These are phyloP conservation scores for Coemansia sp. DNA, from an alignment of 192 early-diverging fungal species.

Conservation along the genomic window DNA sequence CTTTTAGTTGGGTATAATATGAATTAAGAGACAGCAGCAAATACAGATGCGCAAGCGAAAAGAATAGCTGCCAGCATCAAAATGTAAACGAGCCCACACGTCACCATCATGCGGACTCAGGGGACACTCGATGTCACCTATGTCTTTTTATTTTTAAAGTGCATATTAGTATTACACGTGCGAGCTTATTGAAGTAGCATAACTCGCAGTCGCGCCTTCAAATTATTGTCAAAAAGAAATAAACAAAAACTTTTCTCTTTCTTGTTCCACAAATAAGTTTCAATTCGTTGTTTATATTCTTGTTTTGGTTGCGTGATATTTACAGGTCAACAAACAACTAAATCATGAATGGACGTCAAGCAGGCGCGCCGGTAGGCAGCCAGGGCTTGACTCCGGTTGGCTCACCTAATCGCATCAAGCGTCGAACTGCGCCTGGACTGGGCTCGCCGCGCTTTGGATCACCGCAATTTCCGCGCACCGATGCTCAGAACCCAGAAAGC, in stretches of 20 bases:
- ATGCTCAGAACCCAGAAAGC: not conserved
- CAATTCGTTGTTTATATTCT: too few relatives aligned
- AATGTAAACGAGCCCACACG: not conserved
- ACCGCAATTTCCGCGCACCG: constrained; percentile 16
- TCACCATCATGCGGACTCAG: not conserved
- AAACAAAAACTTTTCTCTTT: constrained; percentile 6
- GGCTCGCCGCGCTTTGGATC: constrained; percentile 17
- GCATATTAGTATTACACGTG: too few relatives aligned
- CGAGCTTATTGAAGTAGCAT: too few relatives aligned
- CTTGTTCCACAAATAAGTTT: not conserved
- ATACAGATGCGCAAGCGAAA: not conserved
- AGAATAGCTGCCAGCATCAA: not conserved
- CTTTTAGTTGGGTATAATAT: not conserved
- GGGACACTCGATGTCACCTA: not conserved
- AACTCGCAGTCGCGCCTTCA: too few relatives aligned
- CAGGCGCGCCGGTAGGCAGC: constrained; percentile 30
- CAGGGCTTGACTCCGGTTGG: constrained; percentile 43
- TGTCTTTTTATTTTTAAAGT: not conserved
- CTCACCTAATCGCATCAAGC: constrained; percentile 38
- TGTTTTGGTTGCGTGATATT: not conserved
- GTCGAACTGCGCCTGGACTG: constrained; percentile 8
- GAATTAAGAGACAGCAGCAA: not conserved
- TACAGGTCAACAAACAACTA: not conserved
- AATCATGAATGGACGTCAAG: constrained; percentile 15
- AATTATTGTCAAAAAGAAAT: not conserved